Conservation (phyloP, 192 early-diverging fungal genomes). For the Gryganskiella cystojenkinii region DNA sequence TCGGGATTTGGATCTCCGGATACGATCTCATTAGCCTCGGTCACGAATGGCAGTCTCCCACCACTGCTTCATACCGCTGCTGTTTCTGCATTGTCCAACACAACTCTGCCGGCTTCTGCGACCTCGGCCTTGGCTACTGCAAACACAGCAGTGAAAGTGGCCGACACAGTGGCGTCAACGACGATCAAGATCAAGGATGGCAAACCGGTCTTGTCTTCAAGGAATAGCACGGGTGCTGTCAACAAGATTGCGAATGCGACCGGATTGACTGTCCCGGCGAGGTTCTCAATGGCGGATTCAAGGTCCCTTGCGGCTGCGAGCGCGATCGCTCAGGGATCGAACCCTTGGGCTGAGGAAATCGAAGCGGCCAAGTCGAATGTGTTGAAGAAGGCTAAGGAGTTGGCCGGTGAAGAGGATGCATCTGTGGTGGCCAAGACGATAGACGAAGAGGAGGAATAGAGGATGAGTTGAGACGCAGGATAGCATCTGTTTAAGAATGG, state of each 20-base stretch:
- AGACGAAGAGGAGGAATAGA: slow-evolving; percentile 9
- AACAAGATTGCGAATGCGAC: not conserved
- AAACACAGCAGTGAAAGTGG: not conserved
- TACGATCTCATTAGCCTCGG: slow-evolving; percentile 19
- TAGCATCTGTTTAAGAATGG: too few relatives aligned
- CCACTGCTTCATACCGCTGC: slow-evolving; percentile 17
- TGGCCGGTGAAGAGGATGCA: not conserved
- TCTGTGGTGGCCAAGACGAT: not conserved
- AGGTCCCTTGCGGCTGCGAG: slow-evolving; percentile 37
- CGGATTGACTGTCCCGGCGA: not conserved
- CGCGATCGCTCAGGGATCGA: slow-evolving; percentile 4
- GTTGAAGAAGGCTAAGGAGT: slow-evolving; percentile 4
- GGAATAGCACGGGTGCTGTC: slow-evolving; percentile 37
- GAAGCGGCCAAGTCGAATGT: slow-evolving; percentile 23
- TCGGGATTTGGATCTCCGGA: slow-evolving; percentile 24
- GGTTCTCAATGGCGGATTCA: slow-evolving; percentile 45
- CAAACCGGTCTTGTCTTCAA: slow-evolving; percentile 29
- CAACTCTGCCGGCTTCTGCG: slow-evolving; percentile 7
- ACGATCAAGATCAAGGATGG: slow-evolving; percentile 16
- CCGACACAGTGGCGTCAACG: not conserved
- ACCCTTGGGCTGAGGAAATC: slow-evolving; percentile 48
- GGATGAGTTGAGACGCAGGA: too few relatives aligned
- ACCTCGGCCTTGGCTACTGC: not conserved
- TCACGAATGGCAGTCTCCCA: slow-evolving; percentile 16
- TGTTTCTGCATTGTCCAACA: slow-evolving; percentile 16